Conservation (phyloP, 352 stramenopile species). For the Globisporangium middletonii region DNA sequence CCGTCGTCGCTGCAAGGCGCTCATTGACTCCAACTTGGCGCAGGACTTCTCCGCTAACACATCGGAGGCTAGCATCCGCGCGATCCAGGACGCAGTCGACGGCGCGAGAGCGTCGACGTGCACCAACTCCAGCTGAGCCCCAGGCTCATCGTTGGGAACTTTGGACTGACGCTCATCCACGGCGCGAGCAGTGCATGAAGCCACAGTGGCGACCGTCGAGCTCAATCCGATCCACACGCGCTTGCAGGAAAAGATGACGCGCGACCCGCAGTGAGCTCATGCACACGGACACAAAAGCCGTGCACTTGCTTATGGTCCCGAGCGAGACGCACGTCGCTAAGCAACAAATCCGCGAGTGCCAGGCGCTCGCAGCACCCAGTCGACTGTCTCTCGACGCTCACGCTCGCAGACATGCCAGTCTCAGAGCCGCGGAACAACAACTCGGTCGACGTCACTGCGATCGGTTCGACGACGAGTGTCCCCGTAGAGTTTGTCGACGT, state of each 20-base stretch:
- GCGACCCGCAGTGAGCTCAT: conserved; percentile 60
- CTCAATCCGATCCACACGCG: conserved; percentile 61
- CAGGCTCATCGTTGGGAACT: conserved; percentile 82
- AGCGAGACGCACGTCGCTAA: conserved; percentile 51
- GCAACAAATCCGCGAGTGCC: conserved; percentile 39
- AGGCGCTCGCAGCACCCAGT: conserved; percentile 53
- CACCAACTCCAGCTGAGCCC: conserved; percentile 78
- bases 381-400: conserved; percentile 71
- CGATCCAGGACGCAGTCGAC: conserved; percentile 59
- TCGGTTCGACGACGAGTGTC: conserved; percentile 12
- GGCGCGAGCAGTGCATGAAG: conserved; percentile 62
- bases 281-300: conserved; percentile 36
- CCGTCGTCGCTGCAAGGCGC: conserved; percentile 69
- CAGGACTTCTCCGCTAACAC: conserved; percentile 69
- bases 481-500: conserved; percentile 55
- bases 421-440: conserved; percentile 45
- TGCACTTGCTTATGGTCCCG: conserved; percentile 74
- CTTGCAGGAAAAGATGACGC: conserved; percentile 52
- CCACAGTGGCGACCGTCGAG: conserved; percentile 63
- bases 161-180: conserved; percentile 76
- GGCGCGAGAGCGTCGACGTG: conserved; percentile 58
- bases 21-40: conserved; percentile 72
- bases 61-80: conserved; percentile 30
- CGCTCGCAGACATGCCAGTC: conserved; percentile 54
- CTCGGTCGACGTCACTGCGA: conserved; percentile 27